A percentile compares a stretch with the other conserved stretches of the same genome.
These are phyloP conservation scores for Camelina sativa DNA, from an alignment of 345 rosid species.

Conservation along the genomic window DNA sequence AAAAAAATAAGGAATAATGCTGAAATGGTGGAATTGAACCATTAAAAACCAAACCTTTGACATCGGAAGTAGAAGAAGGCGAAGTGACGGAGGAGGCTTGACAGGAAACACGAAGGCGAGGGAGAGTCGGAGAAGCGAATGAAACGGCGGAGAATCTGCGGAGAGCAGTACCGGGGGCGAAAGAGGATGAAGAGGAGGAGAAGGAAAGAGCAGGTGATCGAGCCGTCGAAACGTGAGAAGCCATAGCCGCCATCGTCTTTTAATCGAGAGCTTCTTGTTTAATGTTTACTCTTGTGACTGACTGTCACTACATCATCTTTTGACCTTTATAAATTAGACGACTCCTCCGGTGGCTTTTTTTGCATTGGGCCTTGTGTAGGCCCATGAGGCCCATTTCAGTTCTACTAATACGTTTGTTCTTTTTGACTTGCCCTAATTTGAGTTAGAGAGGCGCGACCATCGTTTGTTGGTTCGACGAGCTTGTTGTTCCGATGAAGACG, in stretches of 20 bases:
- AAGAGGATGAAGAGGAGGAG: conserved; percentile 53
- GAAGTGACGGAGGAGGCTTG: conserved; percentile 66
- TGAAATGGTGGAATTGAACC: background rate
- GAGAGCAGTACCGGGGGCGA: conserved; percentile 40
- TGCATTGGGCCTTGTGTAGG: background rate
- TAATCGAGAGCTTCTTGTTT: background rate
- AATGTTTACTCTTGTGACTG: background rate
- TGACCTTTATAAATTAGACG: conserved; percentile 15
- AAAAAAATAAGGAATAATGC: background rate
- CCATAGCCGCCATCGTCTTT: conserved; percentile 83
- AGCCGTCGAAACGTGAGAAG: conserved; percentile 47
- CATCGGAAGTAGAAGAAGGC: conserved; percentile 51
- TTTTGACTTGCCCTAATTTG: background rate
- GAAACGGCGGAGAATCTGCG: conserved; percentile 40
- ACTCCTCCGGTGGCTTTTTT: background rate
- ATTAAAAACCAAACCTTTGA: conserved; percentile 46
- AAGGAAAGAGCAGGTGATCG: conserved; percentile 49
- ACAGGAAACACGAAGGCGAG: conserved; percentile 55
- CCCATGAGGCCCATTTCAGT: background rate
- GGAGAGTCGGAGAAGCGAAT: conserved; percentile 39
- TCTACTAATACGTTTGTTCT: background rate
- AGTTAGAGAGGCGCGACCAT: background rate
- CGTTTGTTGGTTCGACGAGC: background rate
- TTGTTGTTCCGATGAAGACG: conserved; percentile 44
- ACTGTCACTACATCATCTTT: conserved; percentile 13